Evolutionary conservation across 1,284 basidiomycete species (phyloP), one percentile per base, ranked within the genome.

Genomic region (Ceratobasidium sp.): DNA sequence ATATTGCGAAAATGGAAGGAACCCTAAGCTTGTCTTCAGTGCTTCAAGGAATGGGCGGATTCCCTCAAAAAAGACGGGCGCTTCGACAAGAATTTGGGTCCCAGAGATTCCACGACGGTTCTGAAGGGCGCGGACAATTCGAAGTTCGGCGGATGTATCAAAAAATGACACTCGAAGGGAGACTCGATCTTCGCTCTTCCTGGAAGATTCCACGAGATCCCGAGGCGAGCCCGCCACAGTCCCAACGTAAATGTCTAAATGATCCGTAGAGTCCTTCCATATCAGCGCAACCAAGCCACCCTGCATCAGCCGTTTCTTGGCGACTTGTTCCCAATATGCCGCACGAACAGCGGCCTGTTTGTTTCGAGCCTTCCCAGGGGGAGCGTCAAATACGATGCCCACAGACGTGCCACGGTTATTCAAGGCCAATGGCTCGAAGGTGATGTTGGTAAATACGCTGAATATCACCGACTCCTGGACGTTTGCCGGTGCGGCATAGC

Each of bases 21-120:
- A 79, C 58, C 85, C 84, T 0, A 90, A 88, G 56, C 86, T 86
- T 34, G 81, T 81, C 16, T 81, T 66, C 19, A 91, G 81, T 0
- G 86, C 84, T 62, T 88, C 84, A 9, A 91, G 82, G 80, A 90
- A 90, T 0, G 90, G 90, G 2, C 87, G 83, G 41, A 89, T 85
- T 0, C 88, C 81, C 74, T 89, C 88, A 72, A 86, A 90, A 83
- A 91, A 84, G 51, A 90, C 85, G 0, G 87, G 84, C 0, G 85
- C 83, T 76, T 91, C 90, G n/a, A 90, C 80, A 9, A 90, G 81
- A 2, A 89, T 58, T 59, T 78, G 71, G 1, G 76, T 76, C 2
- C 77, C 66, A n/a, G 11, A 19, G 29, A 46, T 14, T 59, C 54
- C 37, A 77, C 75, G 2, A 76, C 64, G 14, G 71, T 48, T 77